phyloP scores from a whole-genome alignment of 1,284 basidiomycete species.

The Sparassis latifolia region DNA sequence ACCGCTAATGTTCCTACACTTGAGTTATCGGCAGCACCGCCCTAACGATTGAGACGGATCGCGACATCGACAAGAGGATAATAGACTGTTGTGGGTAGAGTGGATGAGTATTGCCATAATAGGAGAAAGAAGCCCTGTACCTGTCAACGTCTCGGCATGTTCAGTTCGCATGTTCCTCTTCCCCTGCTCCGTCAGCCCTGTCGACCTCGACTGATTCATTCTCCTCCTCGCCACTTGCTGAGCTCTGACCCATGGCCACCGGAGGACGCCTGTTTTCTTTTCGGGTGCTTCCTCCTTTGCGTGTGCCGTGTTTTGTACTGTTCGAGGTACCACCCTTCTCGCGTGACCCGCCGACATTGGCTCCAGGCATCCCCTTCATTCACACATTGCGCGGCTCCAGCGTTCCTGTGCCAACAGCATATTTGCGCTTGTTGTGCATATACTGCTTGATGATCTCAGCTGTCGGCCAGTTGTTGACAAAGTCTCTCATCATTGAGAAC shows the following conservation, averaged over 20 bases:
- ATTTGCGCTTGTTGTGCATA: constrained; percentile 8
- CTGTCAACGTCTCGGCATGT: too few relatives aligned
- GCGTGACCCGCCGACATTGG: too few relatives aligned
- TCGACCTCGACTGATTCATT: too few relatives aligned
- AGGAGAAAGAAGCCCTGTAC: too few relatives aligned
- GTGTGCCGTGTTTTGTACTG: background rate
- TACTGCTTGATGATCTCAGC: constrained; percentile 6
- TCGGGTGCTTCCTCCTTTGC: background rate
- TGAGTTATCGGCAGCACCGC: too few relatives aligned
- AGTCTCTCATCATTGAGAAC: constrained; percentile 2
- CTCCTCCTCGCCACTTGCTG: background rate
- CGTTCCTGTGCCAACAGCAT: constrained; percentile 4
- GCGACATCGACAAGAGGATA: too few relatives aligned
- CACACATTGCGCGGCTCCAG: background rate
- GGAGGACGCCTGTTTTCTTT: background rate
- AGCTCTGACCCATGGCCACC: background rate
- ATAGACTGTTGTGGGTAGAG: too few relatives aligned
- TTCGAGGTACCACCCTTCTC: background rate
- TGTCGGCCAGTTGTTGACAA: constrained; percentile 6
- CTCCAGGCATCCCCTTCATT: background rate
- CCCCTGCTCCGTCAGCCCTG: too few relatives aligned
- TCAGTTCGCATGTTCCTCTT: too few relatives aligned
- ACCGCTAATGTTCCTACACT: too few relatives aligned
- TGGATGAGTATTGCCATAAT: too few relatives aligned
- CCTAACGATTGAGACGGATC: too few relatives aligned